Base-by-base conservation (phyloP, 208 protist genomes). In the Trypanosoma caninum region DNA sequence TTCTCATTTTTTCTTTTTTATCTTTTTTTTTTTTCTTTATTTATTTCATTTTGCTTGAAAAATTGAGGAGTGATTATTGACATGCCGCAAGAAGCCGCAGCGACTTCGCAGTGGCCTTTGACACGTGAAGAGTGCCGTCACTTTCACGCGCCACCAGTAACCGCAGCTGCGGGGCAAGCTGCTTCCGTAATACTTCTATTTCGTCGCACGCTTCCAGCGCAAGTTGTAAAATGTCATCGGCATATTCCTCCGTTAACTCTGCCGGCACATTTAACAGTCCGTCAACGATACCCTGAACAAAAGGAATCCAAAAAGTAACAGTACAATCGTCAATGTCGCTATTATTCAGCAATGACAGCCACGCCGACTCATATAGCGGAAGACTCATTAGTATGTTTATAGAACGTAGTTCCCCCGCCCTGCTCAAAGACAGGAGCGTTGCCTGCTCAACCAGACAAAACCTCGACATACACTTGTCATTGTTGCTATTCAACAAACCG, bases 161-260 rank as follows among this genome's bases (percentile, higher is more conserved):
- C 23, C 45, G 46, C 51, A 93, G 63, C 45, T 86, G 70, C 35
- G 69, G 30, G 54, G 68, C 66, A 44, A 87, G 59, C 13, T 13
- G 54, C 28, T 45, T 34, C 13, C 68, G 56, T 11, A 91, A 61
- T 4, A 30, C 41, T 42, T 64, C 64, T 55, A 88, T 56, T 25
- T 88, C 82, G 34, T 82, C 77, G 45, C 86, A 93, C 2, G 79
- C 75, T 38, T 78, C 74, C 5, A 93, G 60, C 14, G 73, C 80
- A n/a, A 76, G 69, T 35, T 66, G 57, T 9, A 85, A 54, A 0
- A 67, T 37, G 16, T 72, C 74, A 38, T 78, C 72, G 16, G 48
- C 46, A 40, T 69, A 61, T 13, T 61, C 44, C 13, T 35, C 18
- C 9, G 38, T 13, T 0, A 10, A 20, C 16, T 59, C 35, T 31